phyloP scores from a whole-genome alignment of 2,329 filamentous ascomycete species.

The Pseudofabraea citricarpa region DNA sequence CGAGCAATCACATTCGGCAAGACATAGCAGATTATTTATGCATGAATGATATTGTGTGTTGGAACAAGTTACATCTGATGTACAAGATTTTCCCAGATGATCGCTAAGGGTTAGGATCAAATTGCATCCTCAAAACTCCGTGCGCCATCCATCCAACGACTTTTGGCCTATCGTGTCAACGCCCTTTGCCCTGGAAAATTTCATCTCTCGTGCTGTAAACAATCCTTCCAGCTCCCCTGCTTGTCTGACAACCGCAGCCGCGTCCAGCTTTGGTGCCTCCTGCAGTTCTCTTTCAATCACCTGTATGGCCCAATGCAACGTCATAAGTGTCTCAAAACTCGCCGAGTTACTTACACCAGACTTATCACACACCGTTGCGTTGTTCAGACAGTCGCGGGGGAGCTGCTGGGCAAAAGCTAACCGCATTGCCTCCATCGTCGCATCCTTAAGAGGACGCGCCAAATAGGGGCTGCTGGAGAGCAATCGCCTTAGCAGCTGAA shows the following conservation, averaged over 20 bases:
- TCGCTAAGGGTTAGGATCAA: conserved; percentile 1
- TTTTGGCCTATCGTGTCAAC: conserved; percentile 17
- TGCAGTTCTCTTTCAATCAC: conserved; percentile 22
- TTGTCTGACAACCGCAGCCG: conserved; percentile 23
- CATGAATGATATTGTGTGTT: conserved; percentile 12
- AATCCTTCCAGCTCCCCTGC: conserved; percentile 20
- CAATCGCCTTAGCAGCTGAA: conserved; percentile 39
- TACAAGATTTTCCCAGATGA: conserved; percentile 9
- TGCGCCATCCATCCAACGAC: conserved; percentile 23
- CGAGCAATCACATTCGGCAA: no score
- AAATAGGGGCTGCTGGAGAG: conserved; percentile 69
- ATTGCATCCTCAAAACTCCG: conserved; percentile 12
- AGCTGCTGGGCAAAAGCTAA: conserved; percentile 52
- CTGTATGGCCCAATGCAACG: conserved; percentile 26
- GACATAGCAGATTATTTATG: no score
- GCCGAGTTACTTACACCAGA: conserved; percentile 15
- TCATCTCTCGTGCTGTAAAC: conserved; percentile 17
- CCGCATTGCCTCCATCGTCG: conserved; percentile 70
- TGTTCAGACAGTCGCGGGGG: conserved; percentile 24
- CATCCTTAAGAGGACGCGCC: conserved; percentile 70
- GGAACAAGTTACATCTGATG: conserved; percentile 15
- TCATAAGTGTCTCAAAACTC: conserved; percentile 26
- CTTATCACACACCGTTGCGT: conserved; percentile 21
- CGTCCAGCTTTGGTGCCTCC: conserved; percentile 20
- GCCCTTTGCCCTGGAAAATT: conserved; percentile 7